A percentile compares a stretch with the other conserved stretches of the same genome.
Conservation (phyloP, 768 basidiomycete genomes). For the Zangia roseola region DNA sequence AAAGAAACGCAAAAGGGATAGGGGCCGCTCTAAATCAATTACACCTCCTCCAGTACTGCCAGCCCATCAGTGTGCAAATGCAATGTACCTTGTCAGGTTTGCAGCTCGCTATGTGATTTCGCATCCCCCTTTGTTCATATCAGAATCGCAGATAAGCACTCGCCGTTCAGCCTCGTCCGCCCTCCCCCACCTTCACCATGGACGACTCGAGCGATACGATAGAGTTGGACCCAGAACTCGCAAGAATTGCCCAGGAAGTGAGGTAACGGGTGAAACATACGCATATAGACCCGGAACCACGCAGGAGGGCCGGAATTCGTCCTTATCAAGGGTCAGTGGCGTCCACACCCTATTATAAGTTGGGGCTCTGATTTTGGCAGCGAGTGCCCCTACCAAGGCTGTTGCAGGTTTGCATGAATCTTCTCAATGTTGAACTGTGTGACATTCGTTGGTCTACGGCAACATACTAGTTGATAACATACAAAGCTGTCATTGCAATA, state of each 20-base stretch:
- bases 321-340: slow-evolving; percentile 59
- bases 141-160: slow-evolving; percentile 45
- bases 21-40: slow-evolving; percentile 68
- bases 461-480: no score
- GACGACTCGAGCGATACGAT: slow-evolving; percentile 51
- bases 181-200: slow-evolving; percentile 44
- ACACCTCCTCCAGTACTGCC: slow-evolving; percentile 73
- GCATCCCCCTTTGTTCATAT: slow-evolving; percentile 3
- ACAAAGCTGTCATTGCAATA: no score
- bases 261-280: slow-evolving; percentile 29
- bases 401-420: no score
- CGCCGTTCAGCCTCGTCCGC: slow-evolving; percentile 37
- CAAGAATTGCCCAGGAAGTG: slow-evolving; percentile 47
- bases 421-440: no score
- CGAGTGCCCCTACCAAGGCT: no score
- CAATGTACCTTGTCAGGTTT: slow-evolving; percentile 62
- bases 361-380: no score
- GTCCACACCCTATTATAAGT: slow-evolving; percentile 73
- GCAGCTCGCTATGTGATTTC: slow-evolving; percentile 8
- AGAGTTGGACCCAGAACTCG: slow-evolving; percentile 61
- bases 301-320: slow-evolving; percentile 40
- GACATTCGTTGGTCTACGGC: no score
- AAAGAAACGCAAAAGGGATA: slow-evolving; percentile 44
- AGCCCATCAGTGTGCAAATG: slow-evolving; percentile 50
- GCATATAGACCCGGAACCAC: slow-evolving; percentile 22